Conservation (phyloP, 2,329 filamentous ascomycete genomes). For the Claviceps sp. region DNA sequence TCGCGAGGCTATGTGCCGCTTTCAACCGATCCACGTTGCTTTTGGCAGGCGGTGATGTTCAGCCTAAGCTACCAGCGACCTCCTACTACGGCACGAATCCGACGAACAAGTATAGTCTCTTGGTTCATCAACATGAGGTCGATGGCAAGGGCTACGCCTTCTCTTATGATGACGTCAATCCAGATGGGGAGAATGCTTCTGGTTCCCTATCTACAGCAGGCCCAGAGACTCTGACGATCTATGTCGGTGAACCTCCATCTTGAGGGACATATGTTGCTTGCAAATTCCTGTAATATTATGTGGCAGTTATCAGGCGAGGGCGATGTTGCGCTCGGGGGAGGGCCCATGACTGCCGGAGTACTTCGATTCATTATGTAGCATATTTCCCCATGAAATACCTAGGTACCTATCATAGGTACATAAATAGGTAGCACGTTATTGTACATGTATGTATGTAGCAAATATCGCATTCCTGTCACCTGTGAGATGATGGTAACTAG, state of each 20-base stretch:
- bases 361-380: not conserved
- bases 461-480: too few species aligned
- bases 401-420: too few species aligned
- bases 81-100: conserved; percentile 32
- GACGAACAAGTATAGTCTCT: conserved; percentile 42
- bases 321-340: not conserved
- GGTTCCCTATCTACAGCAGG: conserved; percentile 17
- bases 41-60: conserved; percentile 29
- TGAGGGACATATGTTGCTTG: not conserved
- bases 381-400: too few species aligned
- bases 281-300: not conserved
- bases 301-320: not conserved
- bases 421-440: too few species aligned
- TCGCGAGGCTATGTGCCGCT: conserved; percentile 37
- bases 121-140: conserved; percentile 46
- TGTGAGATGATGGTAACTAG: too few species aligned
- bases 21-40: conserved; percentile 34
- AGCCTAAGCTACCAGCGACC: conserved; percentile 25
- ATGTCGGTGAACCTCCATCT: conserved; percentile 12
- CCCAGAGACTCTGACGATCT: conserved; percentile 16
- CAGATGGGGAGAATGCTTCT: conserved; percentile 39
- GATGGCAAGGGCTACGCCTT: conserved; percentile 52
- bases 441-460: too few species aligned
- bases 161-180: conserved; percentile 54
- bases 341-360: not conserved